Percentiles rank a stretch among this genome's conserved stretches.
phyloP scores from a whole-genome alignment of 139 green algal species.

The Astrephomene gubernaculifera region DNA sequence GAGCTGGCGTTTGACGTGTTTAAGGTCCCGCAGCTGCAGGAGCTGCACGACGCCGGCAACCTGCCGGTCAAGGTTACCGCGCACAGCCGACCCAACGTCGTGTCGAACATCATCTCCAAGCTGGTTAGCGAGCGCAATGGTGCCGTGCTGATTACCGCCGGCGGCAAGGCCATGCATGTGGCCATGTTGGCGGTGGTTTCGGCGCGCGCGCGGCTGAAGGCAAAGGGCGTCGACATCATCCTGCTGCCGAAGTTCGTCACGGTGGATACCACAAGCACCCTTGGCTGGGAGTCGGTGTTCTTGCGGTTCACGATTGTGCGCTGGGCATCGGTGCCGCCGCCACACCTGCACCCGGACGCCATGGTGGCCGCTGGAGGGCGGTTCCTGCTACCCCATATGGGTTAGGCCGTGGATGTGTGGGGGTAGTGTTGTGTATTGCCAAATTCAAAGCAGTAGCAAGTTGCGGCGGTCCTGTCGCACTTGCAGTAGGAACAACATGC shows the following conservation, averaged over 20 bases:
- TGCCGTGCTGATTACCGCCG: conserved; percentile 60
- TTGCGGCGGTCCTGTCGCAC: too few species aligned
- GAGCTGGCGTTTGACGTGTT: conserved; percentile 64
- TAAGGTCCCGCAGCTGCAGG: conserved; percentile 51
- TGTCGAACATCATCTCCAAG: conserved; percentile 63
- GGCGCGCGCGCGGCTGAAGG: conserved; percentile 50
- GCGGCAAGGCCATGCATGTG: conserved; percentile 61
- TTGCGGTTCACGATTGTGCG: conserved; percentile 60
- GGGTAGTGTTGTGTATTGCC: too few species aligned
- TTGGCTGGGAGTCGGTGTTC: conserved; percentile 64
- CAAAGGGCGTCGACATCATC: conserved; percentile 50
- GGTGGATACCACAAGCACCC: conserved; percentile 57
- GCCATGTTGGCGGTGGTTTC: conserved; percentile 58
- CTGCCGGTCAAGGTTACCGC: conserved; percentile 61
- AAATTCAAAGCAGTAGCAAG: too few species aligned
- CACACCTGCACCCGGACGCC: conserved; percentile 17
- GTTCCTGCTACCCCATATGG: conserved; percentile 33
- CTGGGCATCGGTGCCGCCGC: conserved; percentile 17
- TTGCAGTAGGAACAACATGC: too few species aligned
- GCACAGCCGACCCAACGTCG: conserved; percentile 56
- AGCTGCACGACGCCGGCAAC: conserved; percentile 42
- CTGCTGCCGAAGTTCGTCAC: conserved; percentile 59
- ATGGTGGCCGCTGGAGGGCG: conserved; percentile 29
- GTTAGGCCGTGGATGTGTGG: too few species aligned
- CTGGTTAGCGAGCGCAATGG: conserved; percentile 52